Conservation (phyloP, 345 rosid species). For the Dipteronia sinensis region DNA sequence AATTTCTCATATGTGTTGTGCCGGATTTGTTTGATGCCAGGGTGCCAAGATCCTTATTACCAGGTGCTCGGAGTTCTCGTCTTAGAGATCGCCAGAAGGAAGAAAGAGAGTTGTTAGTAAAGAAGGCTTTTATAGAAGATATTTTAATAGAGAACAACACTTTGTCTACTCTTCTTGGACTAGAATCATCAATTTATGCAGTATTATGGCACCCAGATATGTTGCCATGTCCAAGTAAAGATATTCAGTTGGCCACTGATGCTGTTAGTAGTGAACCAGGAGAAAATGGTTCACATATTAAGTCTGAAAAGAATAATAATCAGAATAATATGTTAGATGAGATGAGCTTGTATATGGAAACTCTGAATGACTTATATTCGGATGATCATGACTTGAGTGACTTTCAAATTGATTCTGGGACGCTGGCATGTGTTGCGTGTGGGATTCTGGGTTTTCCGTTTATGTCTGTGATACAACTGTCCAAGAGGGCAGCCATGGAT, state of each 20-base stretch:
- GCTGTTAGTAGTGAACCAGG: conserved; percentile 30
- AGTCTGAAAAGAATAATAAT: conserved; percentile 38
- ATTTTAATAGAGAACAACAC: conserved; percentile 67
- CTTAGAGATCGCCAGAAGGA: conserved; percentile 90
- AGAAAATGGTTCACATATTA: conserved; percentile 35
- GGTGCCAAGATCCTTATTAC: conserved; percentile 90
- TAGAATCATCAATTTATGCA: conserved; percentile 45
- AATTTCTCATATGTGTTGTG: conserved; percentile 24
- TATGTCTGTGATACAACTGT: conserved; percentile 91
- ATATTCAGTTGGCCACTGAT: conserved; percentile 41
- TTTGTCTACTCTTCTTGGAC: conserved; percentile 58
- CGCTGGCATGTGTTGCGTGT: conserved; percentile 90
- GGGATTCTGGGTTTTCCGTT: conserved; percentile 99
- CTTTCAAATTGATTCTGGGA: conserved; percentile 90
- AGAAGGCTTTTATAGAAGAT: conserved; percentile 90
- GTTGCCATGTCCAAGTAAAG: conserved; percentile 62
- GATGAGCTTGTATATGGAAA: conserved; percentile 87
- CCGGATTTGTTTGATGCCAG: conserved; percentile 46
- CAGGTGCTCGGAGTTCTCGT: conserved; percentile 97
- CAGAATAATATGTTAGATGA: conserved; percentile 64
- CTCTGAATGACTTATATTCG: conserved; percentile 61
- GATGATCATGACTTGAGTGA: conserved; percentile 76
- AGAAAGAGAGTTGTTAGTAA: conserved; percentile 86
- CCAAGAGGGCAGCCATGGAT: conserved; percentile 47
- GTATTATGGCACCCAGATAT: conserved; percentile 84